These are phyloP conservation scores for Artomyces pyxidatus DNA, from an alignment of 768 basidiomycete species.

Conservation along the genomic window DNA sequence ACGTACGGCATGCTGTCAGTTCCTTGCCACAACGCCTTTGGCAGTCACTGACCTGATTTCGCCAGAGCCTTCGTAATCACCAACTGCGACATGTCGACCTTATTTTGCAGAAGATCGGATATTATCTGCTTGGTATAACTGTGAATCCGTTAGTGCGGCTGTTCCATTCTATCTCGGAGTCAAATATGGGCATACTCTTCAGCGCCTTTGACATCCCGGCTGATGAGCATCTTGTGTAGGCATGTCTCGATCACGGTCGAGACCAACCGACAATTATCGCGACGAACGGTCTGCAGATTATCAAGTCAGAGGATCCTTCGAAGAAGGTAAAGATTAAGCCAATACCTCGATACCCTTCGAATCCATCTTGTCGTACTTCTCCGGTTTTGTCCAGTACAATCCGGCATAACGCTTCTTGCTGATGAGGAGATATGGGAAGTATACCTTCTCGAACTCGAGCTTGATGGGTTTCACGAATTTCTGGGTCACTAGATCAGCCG, in stretches of 20 bases:
- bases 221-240: slow-evolving; percentile 94
- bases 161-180: no score
- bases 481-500: slow-evolving; percentile 82
- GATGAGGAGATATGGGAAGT: slow-evolving; percentile 96
- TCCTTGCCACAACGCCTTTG: no score
- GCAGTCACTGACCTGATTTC: slow-evolving; percentile 57
- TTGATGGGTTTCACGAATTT: slow-evolving; percentile 97
- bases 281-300: slow-evolving; percentile 76
- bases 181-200: slow-evolving; percentile 60
- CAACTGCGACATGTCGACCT: slow-evolving; percentile 96
- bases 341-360: slow-evolving; percentile 95
- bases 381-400: slow-evolving; percentile 91
- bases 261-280: slow-evolving; percentile 98
- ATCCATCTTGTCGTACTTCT: slow-evolving; percentile 99
- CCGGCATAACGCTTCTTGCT: slow-evolving; percentile 99
- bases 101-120: slow-evolving; percentile 91
- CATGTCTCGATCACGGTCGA: slow-evolving; percentile 98
- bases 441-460: slow-evolving; percentile 98
- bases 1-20: no score
- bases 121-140: slow-evolving; percentile 94
- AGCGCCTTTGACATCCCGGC: slow-evolving; percentile 88
- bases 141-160: background rate
- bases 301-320: background rate
- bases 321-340: slow-evolving; percentile 13
- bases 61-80: slow-evolving; percentile 97